phyloP scores from a whole-genome alignment of 805 yeast species.

The Yarrowia divulgata region DNA sequence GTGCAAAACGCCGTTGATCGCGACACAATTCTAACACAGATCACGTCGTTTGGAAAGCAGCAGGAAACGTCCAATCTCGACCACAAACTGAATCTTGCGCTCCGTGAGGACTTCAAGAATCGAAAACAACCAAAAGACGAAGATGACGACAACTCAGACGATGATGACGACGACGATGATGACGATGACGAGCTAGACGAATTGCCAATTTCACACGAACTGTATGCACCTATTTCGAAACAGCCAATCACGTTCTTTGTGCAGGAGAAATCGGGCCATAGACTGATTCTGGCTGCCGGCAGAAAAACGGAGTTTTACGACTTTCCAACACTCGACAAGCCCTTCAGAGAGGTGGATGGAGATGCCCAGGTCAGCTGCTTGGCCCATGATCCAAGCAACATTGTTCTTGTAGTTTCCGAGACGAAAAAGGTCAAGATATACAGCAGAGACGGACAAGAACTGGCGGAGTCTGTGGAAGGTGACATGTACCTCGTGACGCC shows the following conservation, averaged over 20 bases:
- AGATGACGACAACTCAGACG: slow-evolving; percentile 42
- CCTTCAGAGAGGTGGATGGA: slow-evolving; percentile 43
- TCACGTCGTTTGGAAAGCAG: slow-evolving; percentile 37
- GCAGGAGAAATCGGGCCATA: slow-evolving; percentile 46
- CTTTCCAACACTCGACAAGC: slow-evolving; percentile 46
- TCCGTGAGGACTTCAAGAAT: slow-evolving; percentile 11
- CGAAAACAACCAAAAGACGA: slow-evolving; percentile 36
- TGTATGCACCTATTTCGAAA: slow-evolving; percentile 44
- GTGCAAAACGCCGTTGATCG: too few species aligned
- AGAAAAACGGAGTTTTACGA: slow-evolving; percentile 44
- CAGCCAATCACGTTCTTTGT: slow-evolving; percentile 46
- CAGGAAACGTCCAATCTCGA: slow-evolving; percentile 38
- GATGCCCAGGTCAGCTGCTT: slow-evolving; percentile 43
- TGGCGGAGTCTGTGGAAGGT: slow-evolving; percentile 48
- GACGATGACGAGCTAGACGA: slow-evolving; percentile 48
- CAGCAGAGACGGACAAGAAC: slow-evolving; percentile 47
- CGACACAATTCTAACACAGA: background rate
- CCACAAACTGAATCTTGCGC: slow-evolving; percentile 16
- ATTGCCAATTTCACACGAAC: slow-evolving; percentile 52
- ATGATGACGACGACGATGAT: slow-evolving; percentile 41
- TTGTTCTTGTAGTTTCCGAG: slow-evolving; percentile 45
- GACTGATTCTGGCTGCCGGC: slow-evolving; percentile 48
- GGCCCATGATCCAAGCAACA: slow-evolving; percentile 41
- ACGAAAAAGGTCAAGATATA: slow-evolving; percentile 45
- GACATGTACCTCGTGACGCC: slow-evolving; percentile 52